Evolutionary conservation across 2,329 filamentous ascomycete genomes (phyloP).

Genomic region (Penicillium italicum): DNA sequence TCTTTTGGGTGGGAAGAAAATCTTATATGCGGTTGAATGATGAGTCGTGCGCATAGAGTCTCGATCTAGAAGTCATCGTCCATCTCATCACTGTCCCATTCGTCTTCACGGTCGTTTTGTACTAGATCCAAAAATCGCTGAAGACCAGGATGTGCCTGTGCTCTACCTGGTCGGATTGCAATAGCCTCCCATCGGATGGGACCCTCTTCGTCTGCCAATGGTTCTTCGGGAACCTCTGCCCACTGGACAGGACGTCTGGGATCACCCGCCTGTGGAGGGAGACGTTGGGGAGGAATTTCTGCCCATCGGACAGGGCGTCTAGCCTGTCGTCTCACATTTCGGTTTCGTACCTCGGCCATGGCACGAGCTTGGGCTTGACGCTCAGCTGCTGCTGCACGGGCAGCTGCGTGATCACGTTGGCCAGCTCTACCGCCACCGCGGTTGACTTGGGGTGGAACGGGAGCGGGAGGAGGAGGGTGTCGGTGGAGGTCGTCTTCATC

Average conservation of each 20-base stretch:
- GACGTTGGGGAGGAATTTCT: slow-evolving; percentile 7
- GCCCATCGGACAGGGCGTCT: slow-evolving; percentile 1
- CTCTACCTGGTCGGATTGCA: slow-evolving; percentile 1
- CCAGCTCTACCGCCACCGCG: slow-evolving; percentile 25
- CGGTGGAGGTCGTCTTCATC: slow-evolving; percentile 26
- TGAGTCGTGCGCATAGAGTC: neutral
- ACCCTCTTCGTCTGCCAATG: neutral
- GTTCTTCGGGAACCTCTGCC: neutral
- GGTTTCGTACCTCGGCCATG: slow-evolving; percentile 37
- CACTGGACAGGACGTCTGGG: slow-evolving; percentile 6
- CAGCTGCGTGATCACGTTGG: slow-evolving; percentile 32
- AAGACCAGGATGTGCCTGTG: slow-evolving; percentile 35
- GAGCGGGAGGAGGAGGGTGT: slow-evolving; percentile 41
- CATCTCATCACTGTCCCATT: slow-evolving; percentile 58
- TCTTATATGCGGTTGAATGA: neutral
- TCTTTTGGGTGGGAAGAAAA: neutral
- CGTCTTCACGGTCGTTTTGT: slow-evolving; percentile 53
- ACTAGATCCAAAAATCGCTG: slow-evolving; percentile 53
- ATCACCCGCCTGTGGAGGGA: slow-evolving; percentile 4
- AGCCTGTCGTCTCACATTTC: slow-evolving; percentile 14
- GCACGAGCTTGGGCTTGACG: slow-evolving; percentile 39
- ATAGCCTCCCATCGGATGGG: slow-evolving; percentile 1
- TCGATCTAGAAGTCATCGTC: slow-evolving; percentile 40
- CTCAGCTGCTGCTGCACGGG: slow-evolving; percentile 37
- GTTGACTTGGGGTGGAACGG: slow-evolving; percentile 37